Evolutionary conservation across 129 eudicot species (phyloP), one percentile per base, ranked within the genome.

Genomic region (Ambrosia artemisiifolia): DNA sequence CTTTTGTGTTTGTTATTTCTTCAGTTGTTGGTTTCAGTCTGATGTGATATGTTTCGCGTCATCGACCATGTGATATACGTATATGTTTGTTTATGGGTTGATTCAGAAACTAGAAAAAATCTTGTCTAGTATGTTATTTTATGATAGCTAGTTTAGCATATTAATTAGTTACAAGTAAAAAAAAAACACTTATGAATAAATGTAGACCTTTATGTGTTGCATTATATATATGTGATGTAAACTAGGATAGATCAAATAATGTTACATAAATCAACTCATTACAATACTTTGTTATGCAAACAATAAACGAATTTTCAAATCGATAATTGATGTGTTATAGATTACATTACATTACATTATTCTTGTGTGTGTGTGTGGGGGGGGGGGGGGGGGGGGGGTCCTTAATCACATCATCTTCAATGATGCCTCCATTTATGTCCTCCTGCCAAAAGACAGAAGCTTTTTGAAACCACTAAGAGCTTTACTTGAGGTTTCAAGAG

Each of bases 361-460:
- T 40, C 44, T 40, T 40, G 7, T 40, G 10, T 40, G 44, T 38
- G 44, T 6, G 44, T 6, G 44, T 4, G 43, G 6, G 44, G 2
- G 11, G 44, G 1, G 35, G 2, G 11, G 44, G 1, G 35, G 50
- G 62, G 48, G 4, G 13, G 9, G 19, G 11, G 7, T 1, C 10
- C 59, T 51, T 0, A 16, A 6, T 50, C 38, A 14, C 7, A 65
- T 16, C 33, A 30, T 54, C 73, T 50, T 19, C 24, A 2, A 19
- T 63, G 19, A 18, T 18, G 33, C 53, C 57, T 60, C 33, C 24
- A 60, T 35, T 79, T 77, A 79, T 63, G 75, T 77, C 78, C 70
- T 84, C 68, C 80, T 84, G 61, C 91, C 97, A 80, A 91, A 91
- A 71, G 83, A 76, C 6, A 91, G 82, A 75, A 91, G 91, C 81